Conservation (phyloP, 2,329 filamentous ascomycete genomes). For the Ascochyta lentis region DNA sequence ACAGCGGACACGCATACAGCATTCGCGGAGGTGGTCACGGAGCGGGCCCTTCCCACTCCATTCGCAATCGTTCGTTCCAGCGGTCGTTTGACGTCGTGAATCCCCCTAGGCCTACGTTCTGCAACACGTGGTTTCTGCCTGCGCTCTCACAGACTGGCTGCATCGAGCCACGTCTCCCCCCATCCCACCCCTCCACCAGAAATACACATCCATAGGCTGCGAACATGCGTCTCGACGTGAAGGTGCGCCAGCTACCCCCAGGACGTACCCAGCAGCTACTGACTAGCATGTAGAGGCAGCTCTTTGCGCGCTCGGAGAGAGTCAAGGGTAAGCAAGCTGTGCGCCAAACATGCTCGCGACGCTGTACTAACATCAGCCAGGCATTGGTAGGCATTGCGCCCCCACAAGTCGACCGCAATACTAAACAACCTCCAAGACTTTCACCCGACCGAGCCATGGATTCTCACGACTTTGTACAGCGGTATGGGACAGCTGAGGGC, state of each 20-base stretch:
- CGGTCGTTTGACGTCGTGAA: slow-evolving; percentile 1
- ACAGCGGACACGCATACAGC: slow-evolving; percentile 34
- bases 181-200: slow-evolving; percentile 36
- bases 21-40: slow-evolving; percentile 11
- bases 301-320: slow-evolving; percentile 89
- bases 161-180: slow-evolving; percentile 49
- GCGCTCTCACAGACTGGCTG: slow-evolving; percentile 43
- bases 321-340: slow-evolving; percentile 67
- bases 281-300: slow-evolving; percentile 69
- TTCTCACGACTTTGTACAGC: slow-evolving; percentile 93
- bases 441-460: slow-evolving; percentile 94
- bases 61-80: slow-evolving; percentile 13
- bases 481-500: slow-evolving; percentile 59
- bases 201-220: slow-evolving; percentile 27
- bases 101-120: neutral
- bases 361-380: slow-evolving; percentile 37
- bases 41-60: slow-evolving; percentile 11
- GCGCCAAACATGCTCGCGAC: slow-evolving; percentile 4
- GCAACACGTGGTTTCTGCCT: slow-evolving; percentile 14
- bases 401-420: slow-evolving; percentile 1
- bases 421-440: slow-evolving; percentile 75
- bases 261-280: slow-evolving; percentile 33
- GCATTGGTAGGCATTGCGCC: slow-evolving; percentile 41
- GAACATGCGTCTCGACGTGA: slow-evolving; percentile 56
- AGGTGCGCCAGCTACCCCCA: slow-evolving; percentile 39